phyloP scores from a whole-genome alignment of 1,284 basidiomycete genomes.

The Austropuccinia psidii region DNA sequence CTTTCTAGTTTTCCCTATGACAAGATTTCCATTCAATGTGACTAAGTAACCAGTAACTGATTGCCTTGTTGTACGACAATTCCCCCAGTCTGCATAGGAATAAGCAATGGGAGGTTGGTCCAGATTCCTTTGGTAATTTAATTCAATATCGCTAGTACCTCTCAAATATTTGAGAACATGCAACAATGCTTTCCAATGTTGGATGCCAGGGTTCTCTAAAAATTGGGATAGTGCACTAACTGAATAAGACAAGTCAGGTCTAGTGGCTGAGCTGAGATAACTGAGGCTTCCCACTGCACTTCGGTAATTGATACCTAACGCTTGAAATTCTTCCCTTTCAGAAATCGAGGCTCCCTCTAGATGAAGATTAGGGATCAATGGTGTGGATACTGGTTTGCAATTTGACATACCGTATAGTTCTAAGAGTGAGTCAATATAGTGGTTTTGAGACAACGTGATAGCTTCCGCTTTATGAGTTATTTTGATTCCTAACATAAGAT shows the following conservation, averaged over 20 bases:
- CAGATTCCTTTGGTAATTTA: too few relatives aligned
- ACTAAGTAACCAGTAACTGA: too few relatives aligned
- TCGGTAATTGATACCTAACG: background rate
- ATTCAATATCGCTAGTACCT: background rate
- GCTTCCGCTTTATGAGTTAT: background rate
- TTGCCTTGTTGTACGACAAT: too few relatives aligned
- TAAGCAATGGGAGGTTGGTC: too few relatives aligned
- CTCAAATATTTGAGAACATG: background rate
- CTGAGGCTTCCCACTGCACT: background rate
- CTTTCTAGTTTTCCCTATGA: too few relatives aligned
- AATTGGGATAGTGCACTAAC: background rate
- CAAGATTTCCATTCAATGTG: too few relatives aligned
- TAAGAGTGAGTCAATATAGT: background rate
- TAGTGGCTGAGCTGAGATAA: background rate
- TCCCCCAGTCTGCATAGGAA: too few relatives aligned
- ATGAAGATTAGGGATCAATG: background rate
- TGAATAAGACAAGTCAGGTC: background rate
- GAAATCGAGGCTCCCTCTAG: background rate
- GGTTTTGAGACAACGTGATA: background rate
- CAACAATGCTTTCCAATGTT: background rate
- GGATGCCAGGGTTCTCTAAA: background rate
- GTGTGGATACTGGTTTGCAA: background rate
- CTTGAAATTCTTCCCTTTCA: too few relatives aligned
- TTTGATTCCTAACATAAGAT: background rate
- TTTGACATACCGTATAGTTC: background rate